Base-by-base conservation (phyloP, 2,329 filamentous ascomycete species). In the Sphaerulina vaccinii region DNA sequence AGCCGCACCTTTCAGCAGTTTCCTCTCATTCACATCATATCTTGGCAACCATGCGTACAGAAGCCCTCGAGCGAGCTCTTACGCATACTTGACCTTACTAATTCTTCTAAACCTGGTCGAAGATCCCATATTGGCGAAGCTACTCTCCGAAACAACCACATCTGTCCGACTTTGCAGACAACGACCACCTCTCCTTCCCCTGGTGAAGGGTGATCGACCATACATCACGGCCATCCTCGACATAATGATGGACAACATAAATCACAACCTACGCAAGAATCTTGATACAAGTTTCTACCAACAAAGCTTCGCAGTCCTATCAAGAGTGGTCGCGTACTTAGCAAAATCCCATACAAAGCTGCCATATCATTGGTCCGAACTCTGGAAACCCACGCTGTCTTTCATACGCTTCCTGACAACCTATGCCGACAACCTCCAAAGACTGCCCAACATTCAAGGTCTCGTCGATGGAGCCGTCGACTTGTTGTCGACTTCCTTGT, bases 41-140 rank as follows among this genome's bases (percentile, higher is more conserved):
- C 80, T 97, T 24, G 81, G 95, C 42, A 91, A 96, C 62, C 92
- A 99, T 71, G 91, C 93, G 1, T 87, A 96, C 70, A 83, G 93
- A 16, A 95, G 90, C 3, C 70, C 78, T 23, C 82, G 93, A 57
- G 83, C 88, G 10, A 83, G 88, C 0, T 79, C 88, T 56, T 99
- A 99, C 70, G 85, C 89, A 2, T 86, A 95, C 62, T 79, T 96
- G 19, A 91, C 86, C 62, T 79, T 97, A 13, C 87, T 95, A 73
- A 86, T 90, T 8, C 76, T 97, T 51, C 87, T 91, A 18, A 83
- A 96, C 18, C 75, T 99, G 2, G 82, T 96, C 47, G 92, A 97
- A 71, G 92, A 99, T 67, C 81, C 86, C 24, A 74, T 83, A 7
- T 77, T 95, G 13, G 90, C 87, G 68, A 96, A 95, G 68, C 81